Percentiles rank a stretch among this genome's conserved stretches.
phyloP scores from a whole-genome alignment of 2,329 filamentous ascomycete species.

The Incumbomyces delicatus region DNA sequence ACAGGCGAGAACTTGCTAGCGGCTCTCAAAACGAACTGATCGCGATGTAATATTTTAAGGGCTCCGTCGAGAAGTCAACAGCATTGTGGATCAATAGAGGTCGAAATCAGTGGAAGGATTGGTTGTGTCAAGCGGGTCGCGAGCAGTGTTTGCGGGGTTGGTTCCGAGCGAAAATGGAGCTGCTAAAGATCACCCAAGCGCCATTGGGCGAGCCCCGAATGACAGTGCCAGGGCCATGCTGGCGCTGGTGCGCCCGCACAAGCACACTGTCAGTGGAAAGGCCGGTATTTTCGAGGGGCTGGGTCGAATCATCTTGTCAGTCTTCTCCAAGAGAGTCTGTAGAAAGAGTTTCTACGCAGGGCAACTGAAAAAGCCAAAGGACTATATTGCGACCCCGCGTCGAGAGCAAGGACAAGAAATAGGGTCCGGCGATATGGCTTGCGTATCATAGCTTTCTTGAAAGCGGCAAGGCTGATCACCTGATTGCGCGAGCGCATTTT shows the following conservation, averaged over 20 bases:
- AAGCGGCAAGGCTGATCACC: too few species aligned
- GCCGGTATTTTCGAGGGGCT: too few species aligned
- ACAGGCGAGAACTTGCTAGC: slow-evolving; percentile 7
- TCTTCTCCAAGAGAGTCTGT: too few species aligned
- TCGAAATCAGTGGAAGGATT: neutral
- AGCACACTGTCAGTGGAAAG: too few species aligned
- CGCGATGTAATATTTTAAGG: neutral
- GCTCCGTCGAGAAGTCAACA: neutral
- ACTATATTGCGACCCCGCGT: too few species aligned
- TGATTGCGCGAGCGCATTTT: too few species aligned
- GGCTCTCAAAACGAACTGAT: slow-evolving; percentile 7
- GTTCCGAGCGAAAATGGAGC: slow-evolving; percentile 3
- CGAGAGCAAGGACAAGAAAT: too few species aligned
- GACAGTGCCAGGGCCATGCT: neutral
- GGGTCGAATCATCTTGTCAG: too few species aligned
- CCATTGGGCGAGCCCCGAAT: neutral
- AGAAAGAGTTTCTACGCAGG: too few species aligned
- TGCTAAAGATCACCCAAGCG: neutral
- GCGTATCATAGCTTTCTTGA: too few species aligned
- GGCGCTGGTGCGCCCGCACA: neutral
- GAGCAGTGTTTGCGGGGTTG: slow-evolving; percentile 4
- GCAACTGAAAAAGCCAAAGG: too few species aligned
- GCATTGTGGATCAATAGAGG: neutral
- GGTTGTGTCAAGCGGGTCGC: slow-evolving; percentile 2
- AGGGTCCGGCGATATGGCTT: too few species aligned